phyloP scores from a whole-genome alignment of 192 early-diverging fungal genomes.

The Dimargaris cristalligena region DNA sequence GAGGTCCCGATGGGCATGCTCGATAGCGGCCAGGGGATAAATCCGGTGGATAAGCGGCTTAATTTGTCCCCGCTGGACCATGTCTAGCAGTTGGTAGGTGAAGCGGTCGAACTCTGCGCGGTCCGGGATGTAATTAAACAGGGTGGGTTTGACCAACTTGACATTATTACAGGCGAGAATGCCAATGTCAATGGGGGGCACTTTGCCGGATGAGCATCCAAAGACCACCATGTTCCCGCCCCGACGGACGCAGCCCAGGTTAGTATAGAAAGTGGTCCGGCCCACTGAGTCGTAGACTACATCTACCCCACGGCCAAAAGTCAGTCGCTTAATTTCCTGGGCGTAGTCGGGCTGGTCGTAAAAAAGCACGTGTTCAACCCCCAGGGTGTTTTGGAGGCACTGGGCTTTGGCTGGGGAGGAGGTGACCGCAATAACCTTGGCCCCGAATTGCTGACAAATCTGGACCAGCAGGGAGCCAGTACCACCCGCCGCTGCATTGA shows the following conservation, averaged over 20 bases:
- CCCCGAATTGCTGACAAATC: conserved; percentile 54
- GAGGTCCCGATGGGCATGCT: conserved; percentile 61
- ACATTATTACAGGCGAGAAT: conserved; percentile 53
- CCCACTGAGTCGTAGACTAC: conserved; percentile 87
- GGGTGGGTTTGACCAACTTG: conserved; percentile 48
- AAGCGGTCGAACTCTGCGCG: conserved; percentile 48
- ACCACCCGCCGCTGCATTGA: conserved; percentile 85
- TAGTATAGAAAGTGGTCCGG: conserved; percentile 63
- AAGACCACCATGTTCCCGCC: conserved; percentile 65
- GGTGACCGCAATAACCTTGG: conserved; percentile 74
- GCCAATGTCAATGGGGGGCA: conserved; percentile 40
- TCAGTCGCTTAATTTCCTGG: conserved; percentile 52
- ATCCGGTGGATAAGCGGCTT: conserved; percentile 52
- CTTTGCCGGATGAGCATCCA: conserved; percentile 75
- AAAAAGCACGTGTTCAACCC: conserved; percentile 56
- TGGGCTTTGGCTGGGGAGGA: conserved; percentile 54
- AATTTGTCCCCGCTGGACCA: conserved; percentile 41
- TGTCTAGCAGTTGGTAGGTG: conserved; percentile 36
- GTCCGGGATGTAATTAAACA: conserved; percentile 53
- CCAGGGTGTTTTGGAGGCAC: conserved; percentile 30
- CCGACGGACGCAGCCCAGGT: conserved; percentile 39
- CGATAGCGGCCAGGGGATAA: conserved; percentile 57
- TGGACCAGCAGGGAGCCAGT: conserved; percentile 69
- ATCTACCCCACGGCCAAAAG: conserved; percentile 52
- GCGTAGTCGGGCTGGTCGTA: conserved; percentile 51